Percentiles rank a stretch among this genome's conserved stretches.
Evolutionary conservation across 495 filamentous ascomycete genomes (phyloP).

Genomic region (Xylaria palmicola): DNA sequence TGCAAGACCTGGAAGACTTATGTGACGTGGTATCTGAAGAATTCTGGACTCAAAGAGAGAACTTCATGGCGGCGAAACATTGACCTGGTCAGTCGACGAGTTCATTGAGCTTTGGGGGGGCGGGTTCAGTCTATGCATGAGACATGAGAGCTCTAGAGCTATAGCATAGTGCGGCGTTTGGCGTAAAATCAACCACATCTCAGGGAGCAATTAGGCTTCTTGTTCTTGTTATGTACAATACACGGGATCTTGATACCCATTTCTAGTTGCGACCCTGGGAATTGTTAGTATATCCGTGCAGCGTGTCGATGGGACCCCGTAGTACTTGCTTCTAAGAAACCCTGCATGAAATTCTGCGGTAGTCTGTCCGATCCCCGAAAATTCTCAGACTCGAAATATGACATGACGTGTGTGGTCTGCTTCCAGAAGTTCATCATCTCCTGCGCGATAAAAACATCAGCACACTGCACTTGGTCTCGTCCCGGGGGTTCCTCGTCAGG

Average conservation of each 20-base stretch:
- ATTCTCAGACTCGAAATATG: conserved; percentile 92
- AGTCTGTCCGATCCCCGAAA: conserved; percentile 66
- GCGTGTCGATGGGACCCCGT: neutral
- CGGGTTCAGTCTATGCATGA: conserved; percentile 3
- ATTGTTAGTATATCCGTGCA: conserved; percentile 17
- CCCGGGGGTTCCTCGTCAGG: conserved; percentile 12
- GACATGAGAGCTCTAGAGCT: conserved; percentile 7
- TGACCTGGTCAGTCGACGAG: conserved; percentile 2
- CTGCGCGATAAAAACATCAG: conserved; percentile 40
- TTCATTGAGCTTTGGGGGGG: neutral
- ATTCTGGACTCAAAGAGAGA: conserved; percentile 66
- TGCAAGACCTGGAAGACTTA: conserved; percentile 81
- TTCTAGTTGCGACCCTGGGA: conserved; percentile 53
- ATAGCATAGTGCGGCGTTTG: conserved; percentile 33
- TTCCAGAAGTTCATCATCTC: conserved; percentile 99
- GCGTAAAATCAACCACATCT: conserved; percentile 26
- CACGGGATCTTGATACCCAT: conserved; percentile 16
- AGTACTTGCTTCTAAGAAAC: conserved; percentile 78
- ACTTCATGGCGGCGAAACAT: conserved; percentile 49
- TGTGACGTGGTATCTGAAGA: conserved; percentile 90
- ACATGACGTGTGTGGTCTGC: conserved; percentile 92
- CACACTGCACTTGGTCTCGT: neutral
- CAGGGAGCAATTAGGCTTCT: conserved; percentile 24
- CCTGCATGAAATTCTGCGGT: conserved; percentile 84
- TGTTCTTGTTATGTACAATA: conserved; percentile 38